Evolutionary conservation across 1,139 yeast genomes (phyloP).

Genomic region (Kodamaea ohmeri): DNA sequence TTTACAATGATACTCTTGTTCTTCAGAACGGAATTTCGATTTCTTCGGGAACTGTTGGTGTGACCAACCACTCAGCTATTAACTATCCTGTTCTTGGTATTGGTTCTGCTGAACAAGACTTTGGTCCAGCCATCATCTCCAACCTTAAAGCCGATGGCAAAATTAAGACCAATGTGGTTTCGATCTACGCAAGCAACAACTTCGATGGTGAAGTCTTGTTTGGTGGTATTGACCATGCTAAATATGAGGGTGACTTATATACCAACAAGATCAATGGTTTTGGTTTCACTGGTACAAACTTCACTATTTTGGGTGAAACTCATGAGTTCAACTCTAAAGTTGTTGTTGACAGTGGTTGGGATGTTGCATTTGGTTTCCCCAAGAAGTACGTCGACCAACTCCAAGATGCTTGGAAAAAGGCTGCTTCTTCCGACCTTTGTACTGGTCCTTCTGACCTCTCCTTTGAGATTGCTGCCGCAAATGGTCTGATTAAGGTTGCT

Average conservation of each 20-base stretch:
- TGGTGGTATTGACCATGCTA: conserved; percentile 57
- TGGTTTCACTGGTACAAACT: neutral
- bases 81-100: neutral
- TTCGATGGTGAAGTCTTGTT: conserved; percentile 30
- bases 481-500: neutral
- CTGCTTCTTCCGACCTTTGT: neutral
- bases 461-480: neutral
- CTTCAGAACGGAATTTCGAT: too few relatives aligned
- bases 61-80: too few relatives aligned
- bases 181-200: conserved; percentile 44
- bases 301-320: neutral
- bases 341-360: conserved; percentile 1
- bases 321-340: neutral
- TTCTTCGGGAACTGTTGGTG: too few relatives aligned
- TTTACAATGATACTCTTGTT: too few relatives aligned
- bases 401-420: neutral
- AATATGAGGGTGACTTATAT: conserved; percentile 42
- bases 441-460: neutral
- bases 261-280: neutral
- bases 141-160: conserved; percentile 25
- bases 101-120: neutral
- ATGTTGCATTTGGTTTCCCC: neutral
- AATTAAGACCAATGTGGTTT: conserved; percentile 28
- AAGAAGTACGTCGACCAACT: neutral
- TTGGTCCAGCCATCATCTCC: conserved; percentile 15